These are phyloP conservation scores for Paramecium sexaurelia DNA, from an alignment of 73 alveolate species.

Conservation along the genomic window DNA sequence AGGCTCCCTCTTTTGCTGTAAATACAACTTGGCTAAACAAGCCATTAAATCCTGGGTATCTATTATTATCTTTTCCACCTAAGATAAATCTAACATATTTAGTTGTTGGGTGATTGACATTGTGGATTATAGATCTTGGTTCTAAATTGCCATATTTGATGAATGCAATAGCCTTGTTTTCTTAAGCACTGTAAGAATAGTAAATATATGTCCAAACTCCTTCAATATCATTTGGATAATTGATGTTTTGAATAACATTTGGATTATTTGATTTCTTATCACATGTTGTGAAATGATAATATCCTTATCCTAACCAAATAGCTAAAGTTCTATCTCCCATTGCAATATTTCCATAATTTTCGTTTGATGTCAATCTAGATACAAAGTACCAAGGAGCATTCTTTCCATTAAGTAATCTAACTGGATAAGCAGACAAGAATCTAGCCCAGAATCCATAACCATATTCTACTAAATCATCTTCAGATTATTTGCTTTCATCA, in stretches of 20 bases:
- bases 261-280: not conserved
- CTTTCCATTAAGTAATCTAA: constrained; percentile 7
- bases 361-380: constrained; percentile 27
- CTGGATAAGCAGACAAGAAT: constrained; percentile 45
- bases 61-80: constrained; percentile 50
- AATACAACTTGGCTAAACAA: not conserved
- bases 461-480: not conserved
- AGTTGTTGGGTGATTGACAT: constrained; percentile 25
- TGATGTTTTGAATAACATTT: constrained; percentile 2
- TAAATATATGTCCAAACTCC: constrained; percentile 56
- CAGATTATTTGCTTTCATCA: not conserved
- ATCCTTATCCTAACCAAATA: constrained; percentile 54
- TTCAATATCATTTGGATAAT: constrained; percentile 48
- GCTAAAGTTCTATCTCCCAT: constrained; percentile 61
- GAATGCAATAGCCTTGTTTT: constrained; percentile 35
- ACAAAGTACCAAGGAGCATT: constrained; percentile 57
- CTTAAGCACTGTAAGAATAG: constrained; percentile 22
- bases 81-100: constrained; percentile 28
- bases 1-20: constrained; percentile 17
- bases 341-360: constrained; percentile 23
- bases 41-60: constrained; percentile 64
- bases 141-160: constrained; percentile 11
- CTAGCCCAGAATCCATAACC: constrained; percentile 57
- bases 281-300: constrained; percentile 33
- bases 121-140: constrained; percentile 9